Conservation (phyloP, 192 early-diverging fungal species). For the Rhizophagus clarus region DNA sequence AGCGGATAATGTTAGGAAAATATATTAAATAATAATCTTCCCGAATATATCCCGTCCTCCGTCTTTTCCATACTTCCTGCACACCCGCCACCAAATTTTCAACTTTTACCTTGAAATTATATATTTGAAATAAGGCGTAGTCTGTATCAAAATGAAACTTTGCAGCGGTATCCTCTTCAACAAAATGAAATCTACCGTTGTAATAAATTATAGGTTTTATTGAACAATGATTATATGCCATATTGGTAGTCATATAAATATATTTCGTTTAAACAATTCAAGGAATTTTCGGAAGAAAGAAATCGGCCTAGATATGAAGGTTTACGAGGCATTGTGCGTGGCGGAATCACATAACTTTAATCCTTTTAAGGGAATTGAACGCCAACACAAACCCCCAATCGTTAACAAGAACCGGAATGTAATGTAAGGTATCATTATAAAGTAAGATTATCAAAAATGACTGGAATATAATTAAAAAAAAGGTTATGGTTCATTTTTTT, state of each 20-base stretch:
- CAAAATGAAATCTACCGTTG: slow-evolving; percentile 17
- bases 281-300: not conserved
- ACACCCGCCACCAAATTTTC: not conserved
- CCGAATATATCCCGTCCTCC: not conserved
- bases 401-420: not conserved
- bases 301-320: not conserved
- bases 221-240: not conserved
- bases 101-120: slow-evolving; percentile 14
- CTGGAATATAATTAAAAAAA: too few species aligned
- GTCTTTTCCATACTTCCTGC: not conserved
- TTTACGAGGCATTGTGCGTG: not conserved
- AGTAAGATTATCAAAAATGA: not conserved
- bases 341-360: not conserved
- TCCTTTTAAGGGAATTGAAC: not conserved
- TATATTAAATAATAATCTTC: not conserved
- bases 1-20: too few species aligned
- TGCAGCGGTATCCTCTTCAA: slow-evolving; percentile 15
- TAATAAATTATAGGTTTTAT: slow-evolving; percentile 19
- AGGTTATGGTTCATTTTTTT: too few species aligned
- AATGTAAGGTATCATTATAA: not conserved
- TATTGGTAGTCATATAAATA: not conserved
- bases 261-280: not conserved
- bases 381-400: not conserved
- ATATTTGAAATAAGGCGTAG: slow-evolving; percentile 25
- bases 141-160: slow-evolving; percentile 19